Evolutionary conservation across 495 filamentous ascomycete genomes (phyloP).

Genomic region (Penicillium coffeae): DNA sequence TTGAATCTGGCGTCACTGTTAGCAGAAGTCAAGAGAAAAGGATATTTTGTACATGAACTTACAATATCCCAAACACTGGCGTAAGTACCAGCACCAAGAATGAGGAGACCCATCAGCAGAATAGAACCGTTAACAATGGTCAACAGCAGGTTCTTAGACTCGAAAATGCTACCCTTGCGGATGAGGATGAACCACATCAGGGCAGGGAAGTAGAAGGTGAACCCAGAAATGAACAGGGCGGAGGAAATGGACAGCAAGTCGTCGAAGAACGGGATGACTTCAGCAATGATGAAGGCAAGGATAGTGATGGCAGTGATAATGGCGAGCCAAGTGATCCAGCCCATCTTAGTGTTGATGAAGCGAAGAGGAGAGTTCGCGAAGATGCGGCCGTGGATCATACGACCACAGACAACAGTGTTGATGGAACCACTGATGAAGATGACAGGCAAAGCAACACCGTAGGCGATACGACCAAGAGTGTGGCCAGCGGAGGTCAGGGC

Average conservation of each 20-base stretch:
- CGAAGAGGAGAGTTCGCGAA: constrained; percentile 50
- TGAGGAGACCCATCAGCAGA: constrained; percentile 37
- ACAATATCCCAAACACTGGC: constrained; percentile 55
- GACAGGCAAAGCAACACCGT: constrained; percentile 68
- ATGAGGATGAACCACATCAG: constrained; percentile 61
- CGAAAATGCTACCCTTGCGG: constrained; percentile 37
- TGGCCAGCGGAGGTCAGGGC: constrained; percentile 61
- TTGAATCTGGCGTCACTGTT: constrained; percentile 27
- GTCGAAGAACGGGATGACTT: constrained; percentile 66
- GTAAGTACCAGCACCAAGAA: constrained; percentile 56
- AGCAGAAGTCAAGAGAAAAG: neutral
- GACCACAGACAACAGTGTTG: constrained; percentile 57
- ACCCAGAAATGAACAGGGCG: constrained; percentile 34
- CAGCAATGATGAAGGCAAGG: constrained; percentile 64
- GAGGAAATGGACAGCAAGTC: constrained; percentile 57
- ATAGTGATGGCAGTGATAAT: constrained; percentile 53
- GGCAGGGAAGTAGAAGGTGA: constrained; percentile 38
- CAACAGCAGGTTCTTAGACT: constrained; percentile 26
- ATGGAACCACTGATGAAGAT: constrained; percentile 66
- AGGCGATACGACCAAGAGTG: constrained; percentile 62
- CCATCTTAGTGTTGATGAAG: constrained; percentile 56
- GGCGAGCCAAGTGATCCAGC: constrained; percentile 55
- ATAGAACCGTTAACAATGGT: constrained; percentile 20
- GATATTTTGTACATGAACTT: constrained; percentile 23
- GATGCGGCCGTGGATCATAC: constrained; percentile 58